Percentiles rank a stretch among this genome's conserved stretches.
phyloP scores from a whole-genome alignment of 164 flowering plant genomes.

The Tetrastigma voinierianum region DNA sequence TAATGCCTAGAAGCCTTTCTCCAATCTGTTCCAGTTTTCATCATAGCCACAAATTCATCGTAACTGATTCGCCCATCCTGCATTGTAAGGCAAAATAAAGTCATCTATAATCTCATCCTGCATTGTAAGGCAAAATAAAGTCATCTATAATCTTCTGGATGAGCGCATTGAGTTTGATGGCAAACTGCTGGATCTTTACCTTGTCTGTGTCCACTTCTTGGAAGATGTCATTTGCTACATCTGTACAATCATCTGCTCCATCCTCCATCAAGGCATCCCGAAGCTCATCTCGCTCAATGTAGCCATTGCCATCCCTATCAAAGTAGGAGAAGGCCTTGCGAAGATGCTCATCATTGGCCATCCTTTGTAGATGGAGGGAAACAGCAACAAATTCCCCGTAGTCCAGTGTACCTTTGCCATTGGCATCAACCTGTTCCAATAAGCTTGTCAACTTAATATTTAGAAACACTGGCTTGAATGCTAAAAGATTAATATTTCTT shows the following conservation, averaged over 20 bases:
- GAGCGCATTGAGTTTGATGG: not conserved
- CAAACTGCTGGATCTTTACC: conserved; percentile 35
- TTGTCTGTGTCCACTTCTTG: conserved; percentile 93
- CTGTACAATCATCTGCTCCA: conserved; percentile 56
- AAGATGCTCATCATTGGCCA: conserved; percentile 90
- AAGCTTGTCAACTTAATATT: conserved; percentile 10
- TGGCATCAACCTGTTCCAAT: conserved; percentile 62
- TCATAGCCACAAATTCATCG: conserved; percentile 91
- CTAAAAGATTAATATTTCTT: not conserved
- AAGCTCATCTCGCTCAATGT: conserved; percentile 79
- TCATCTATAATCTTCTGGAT: not conserved
- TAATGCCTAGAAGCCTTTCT: conserved; percentile 96
- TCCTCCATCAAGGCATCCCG: conserved; percentile 75
- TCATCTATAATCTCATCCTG: conserved; percentile 52
- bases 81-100: conserved; percentile 6
- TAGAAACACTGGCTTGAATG: not conserved
- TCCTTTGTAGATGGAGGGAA: conserved; percentile 72
- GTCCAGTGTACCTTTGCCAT: conserved; percentile 76
- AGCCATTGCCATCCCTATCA: conserved; percentile 77
- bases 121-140: conserved; percentile 6
- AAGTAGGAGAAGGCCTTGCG: conserved; percentile 82
- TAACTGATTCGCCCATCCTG: conserved; percentile 92
- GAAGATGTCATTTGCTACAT: conserved; percentile 79
- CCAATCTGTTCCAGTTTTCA: conserved; percentile 98
- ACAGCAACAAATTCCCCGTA: conserved; percentile 85